Evolutionary conservation across 805 yeast genomes (phyloP).

Genomic region (Komagataella phaffii): DNA sequence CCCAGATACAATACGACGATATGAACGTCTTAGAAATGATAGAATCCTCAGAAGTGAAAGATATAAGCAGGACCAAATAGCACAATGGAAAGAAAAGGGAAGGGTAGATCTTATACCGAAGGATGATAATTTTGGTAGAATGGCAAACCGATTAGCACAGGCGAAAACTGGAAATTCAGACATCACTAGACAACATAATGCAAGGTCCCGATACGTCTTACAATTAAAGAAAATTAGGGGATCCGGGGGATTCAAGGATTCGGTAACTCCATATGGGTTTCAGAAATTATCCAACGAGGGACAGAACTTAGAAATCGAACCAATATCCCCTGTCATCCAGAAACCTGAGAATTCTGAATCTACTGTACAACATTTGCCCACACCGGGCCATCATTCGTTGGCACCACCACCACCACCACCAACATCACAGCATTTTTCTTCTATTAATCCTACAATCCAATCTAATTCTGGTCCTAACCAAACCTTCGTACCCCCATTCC

Average conservation of each 20-base stretch:
- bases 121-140: neutral
- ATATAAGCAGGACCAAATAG: neutral
- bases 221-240: neutral
- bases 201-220: neutral
- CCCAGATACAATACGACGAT: conserved; percentile 5
- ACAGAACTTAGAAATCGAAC: neutral
- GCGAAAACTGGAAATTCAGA: neutral
- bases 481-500: neutral
- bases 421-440: neutral
- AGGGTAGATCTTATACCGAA: neutral
- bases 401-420: neutral
- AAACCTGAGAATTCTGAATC: neutral
- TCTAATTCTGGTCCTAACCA: neutral
- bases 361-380: neutral
- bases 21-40: conserved; percentile 11
- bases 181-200: neutral
- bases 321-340: neutral
- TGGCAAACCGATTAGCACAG: neutral
- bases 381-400: neutral
- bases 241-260: neutral
- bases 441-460: neutral
- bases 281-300: neutral
- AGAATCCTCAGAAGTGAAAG: conserved; percentile 6
- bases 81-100: neutral
- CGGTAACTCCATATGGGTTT: neutral